Conservation (phyloP, 2,329 filamentous ascomycete genomes). For the Monilinia polystroma region DNA sequence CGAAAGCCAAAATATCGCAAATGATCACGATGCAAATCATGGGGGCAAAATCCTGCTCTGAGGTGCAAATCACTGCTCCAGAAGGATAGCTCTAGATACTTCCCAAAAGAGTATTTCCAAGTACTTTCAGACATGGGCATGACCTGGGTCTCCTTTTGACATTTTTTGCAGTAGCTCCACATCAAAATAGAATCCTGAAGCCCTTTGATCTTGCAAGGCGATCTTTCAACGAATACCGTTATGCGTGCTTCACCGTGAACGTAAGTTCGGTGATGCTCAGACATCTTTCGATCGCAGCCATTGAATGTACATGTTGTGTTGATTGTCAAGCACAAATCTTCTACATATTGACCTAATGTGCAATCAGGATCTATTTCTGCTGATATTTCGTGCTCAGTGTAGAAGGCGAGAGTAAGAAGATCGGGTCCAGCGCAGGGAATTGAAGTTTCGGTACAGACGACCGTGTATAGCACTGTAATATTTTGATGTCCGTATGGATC, state of each 20-base stretch:
- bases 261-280: slow-evolving; percentile 92
- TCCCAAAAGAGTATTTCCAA: slow-evolving; percentile 98
- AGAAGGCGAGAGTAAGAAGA: slow-evolving; percentile 87
- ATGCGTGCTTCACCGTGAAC: slow-evolving; percentile 94
- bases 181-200: slow-evolving; percentile 80
- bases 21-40: slow-evolving; percentile 91
- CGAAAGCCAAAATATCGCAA: slow-evolving; percentile 88
- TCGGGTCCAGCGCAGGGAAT: slow-evolving; percentile 91
- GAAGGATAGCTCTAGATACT: slow-evolving; percentile 96
- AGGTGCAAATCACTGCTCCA: slow-evolving; percentile 84
- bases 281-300: slow-evolving; percentile 84
- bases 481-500: slow-evolving; percentile 96
- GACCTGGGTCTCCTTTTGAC: slow-evolving; percentile 84
- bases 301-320: slow-evolving; percentile 77
- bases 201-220: slow-evolving; percentile 62
- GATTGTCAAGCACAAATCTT: slow-evolving; percentile 78
- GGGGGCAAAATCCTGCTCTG: slow-evolving; percentile 73
- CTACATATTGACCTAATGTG: slow-evolving; percentile 91
- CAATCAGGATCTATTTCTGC: slow-evolving; percentile 75
- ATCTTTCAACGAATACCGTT: slow-evolving; percentile 83
- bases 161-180: slow-evolving; percentile 96
- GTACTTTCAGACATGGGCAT: slow-evolving; percentile 90
- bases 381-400: slow-evolving; percentile 77
- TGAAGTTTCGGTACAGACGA: slow-evolving; percentile 90
- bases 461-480: slow-evolving; percentile 89